Evolutionary conservation across 805 yeast genomes (phyloP), one percentile per base, ranked within the genome.

Genomic region (Metschnikowia continentalis): DNA sequence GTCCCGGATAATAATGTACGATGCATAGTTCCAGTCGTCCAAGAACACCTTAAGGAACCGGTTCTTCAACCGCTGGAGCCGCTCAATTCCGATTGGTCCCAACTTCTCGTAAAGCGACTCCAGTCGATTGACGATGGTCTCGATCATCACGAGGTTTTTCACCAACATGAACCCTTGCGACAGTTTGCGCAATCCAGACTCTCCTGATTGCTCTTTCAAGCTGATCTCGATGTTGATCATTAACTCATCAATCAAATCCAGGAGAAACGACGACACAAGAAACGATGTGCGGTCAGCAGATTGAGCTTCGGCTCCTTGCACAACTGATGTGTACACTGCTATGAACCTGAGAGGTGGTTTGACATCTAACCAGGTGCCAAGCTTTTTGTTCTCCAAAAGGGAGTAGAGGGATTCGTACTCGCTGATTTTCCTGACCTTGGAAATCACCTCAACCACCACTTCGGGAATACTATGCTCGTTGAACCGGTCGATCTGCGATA

Each of bases 201-300:
- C 65, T 33, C 54, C 52, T 10, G 57, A 44, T 37, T 60, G 63
- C 53, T 43, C 77, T 59, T 77, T 76, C 30, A 87, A 80, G 55
- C 78, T 77, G 47, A 80, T 71, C 63, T 87, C 95, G 43, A 91
- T 68, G 48, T 78, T 78, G 32, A 83, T 72, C 63, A 84, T 75
- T 23, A 89, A 76, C 42, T 84, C 82, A 65, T 91, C 97, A 40
- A 92, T 77, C 41, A 86, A 76, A 64, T 92, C 98, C 47, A 90
- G 79, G 53, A 82, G 78, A 61, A 79, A 91, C 41, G 86, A 76
- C 1, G 90, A 78, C 33, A 90, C 66, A 55, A 86, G 66, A 50
- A 76, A 78, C 30, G 52, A 52, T 2, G 46, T 40, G 33, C 37
- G 54, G 50, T 51, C 54, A 6, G 45, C 44, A 15, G 53, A 53